phyloP scores from a whole-genome alignment of 208 protist species.

The Trichomonas tenax region DNA sequence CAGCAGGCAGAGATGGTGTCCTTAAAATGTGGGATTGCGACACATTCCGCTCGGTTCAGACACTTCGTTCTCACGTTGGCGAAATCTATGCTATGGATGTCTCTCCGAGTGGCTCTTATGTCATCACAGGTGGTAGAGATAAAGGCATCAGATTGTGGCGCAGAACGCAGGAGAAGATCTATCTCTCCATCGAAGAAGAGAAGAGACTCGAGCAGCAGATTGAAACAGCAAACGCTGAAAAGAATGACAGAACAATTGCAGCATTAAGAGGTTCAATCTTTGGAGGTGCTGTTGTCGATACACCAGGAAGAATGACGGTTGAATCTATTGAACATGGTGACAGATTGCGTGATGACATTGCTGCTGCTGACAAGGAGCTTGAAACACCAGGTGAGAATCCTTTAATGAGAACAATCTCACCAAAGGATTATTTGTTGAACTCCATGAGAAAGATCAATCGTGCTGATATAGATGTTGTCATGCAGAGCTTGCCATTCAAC shows the following conservation, averaged over 20 bases:
- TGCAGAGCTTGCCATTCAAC: background rate
- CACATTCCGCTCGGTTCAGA: constrained; percentile 52
- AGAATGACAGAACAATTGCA: background rate
- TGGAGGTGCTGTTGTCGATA: background rate
- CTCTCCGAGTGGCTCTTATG: constrained; percentile 26
- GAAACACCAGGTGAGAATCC: background rate
- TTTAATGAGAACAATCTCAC: background rate
- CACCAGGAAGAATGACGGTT: background rate
- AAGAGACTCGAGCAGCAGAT: background rate
- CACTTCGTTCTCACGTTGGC: constrained; percentile 46
- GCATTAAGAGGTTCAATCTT: background rate
- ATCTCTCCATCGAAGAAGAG: background rate
- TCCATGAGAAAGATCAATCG: background rate
- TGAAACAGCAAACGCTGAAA: background rate
- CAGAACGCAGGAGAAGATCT: constrained; percentile 48
- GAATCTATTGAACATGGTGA: background rate
- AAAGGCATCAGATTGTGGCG: constrained; percentile 55
- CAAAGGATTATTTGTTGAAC: background rate
- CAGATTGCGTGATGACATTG: background rate
- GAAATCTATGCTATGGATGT: constrained; percentile 53
- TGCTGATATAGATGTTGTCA: background rate
- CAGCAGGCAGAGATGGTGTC: constrained; percentile 54
- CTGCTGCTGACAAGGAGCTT: background rate
- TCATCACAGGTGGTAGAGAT: constrained; percentile 49
- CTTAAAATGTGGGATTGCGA: constrained; percentile 96